Conservation (phyloP, 2,329 filamentous ascomycete species). For the Arthroderma sp. region DNA sequence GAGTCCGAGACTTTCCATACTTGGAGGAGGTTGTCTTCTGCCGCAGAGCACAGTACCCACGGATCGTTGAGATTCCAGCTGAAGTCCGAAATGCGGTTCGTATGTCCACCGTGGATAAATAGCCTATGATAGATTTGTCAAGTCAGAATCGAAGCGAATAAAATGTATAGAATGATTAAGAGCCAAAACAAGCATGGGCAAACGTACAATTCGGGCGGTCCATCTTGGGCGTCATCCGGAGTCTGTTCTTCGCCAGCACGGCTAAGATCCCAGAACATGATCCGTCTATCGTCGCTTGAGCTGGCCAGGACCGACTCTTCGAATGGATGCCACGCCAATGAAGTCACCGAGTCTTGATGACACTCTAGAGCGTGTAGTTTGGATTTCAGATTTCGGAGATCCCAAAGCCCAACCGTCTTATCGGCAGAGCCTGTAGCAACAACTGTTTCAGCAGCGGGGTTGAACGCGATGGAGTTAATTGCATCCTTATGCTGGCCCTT, state of each 20-base stretch:
- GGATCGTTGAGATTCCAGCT: conserved; percentile 96
- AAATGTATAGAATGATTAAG: too few relatives aligned
- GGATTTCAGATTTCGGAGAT: conserved; percentile 77
- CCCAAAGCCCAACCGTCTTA: conserved; percentile 91
- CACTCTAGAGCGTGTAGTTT: conserved; percentile 84
- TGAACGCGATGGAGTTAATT: conserved; percentile 92
- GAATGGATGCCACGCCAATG: conserved; percentile 85
- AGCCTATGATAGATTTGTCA: conserved; percentile 38
- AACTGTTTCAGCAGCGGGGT: conserved; percentile 77
- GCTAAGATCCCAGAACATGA: conserved; percentile 94
- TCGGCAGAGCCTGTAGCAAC: conserved; percentile 89
- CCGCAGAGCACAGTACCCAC: conserved; percentile 90
- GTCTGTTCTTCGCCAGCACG: conserved; percentile 87
- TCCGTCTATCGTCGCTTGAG: conserved; percentile 79
- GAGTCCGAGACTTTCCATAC: conserved; percentile 81
- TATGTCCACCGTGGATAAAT: conserved; percentile 98
- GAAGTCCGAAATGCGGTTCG: conserved; percentile 91
- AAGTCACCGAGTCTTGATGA: conserved; percentile 80
- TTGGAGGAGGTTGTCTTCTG: conserved; percentile 92
- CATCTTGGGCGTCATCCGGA: conserved; percentile 88
- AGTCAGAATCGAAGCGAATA: too few relatives aligned
- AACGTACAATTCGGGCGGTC: conserved; percentile 79
- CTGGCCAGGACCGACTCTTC: conserved; percentile 82
- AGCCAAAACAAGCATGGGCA: not conserved
- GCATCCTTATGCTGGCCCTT: conserved; percentile 73